Conservation (phyloP, 176 grass and related monocot species). For the Cocos nucifera region DNA sequence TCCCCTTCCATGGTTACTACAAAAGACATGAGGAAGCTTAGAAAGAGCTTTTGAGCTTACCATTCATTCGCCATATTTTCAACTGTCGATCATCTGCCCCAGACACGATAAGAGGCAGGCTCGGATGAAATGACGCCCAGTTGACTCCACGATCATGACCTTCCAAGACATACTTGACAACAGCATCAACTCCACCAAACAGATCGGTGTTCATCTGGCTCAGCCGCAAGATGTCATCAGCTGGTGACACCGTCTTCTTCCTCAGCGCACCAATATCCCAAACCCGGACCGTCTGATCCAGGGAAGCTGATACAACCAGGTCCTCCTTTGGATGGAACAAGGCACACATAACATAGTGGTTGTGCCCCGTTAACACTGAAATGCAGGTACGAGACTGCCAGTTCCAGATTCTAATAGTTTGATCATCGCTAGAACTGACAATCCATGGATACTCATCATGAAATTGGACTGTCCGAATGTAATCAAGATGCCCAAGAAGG, state of each 20-base stretch:
- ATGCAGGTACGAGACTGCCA: conserved; percentile 87
- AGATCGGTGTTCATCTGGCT: conserved; percentile 89
- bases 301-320: conserved; percentile 70
- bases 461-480: conserved; percentile 86
- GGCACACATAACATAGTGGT: conserved; percentile 93
- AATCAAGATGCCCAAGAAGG: conserved; percentile 80
- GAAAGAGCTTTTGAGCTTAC: conserved; percentile 25
- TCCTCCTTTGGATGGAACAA: conserved; percentile 92
- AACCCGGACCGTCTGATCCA: conserved; percentile 81
- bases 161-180: conserved; percentile 84
- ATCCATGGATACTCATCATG: conserved; percentile 81
- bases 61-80: conserved; percentile 90
- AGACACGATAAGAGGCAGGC: conserved; percentile 69
- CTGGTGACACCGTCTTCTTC: conserved; percentile 63
- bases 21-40: neutral
- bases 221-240: conserved; percentile 71
- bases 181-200: conserved; percentile 76
- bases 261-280: conserved; percentile 75
- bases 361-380: conserved; percentile 72
- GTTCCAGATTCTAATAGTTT: conserved; percentile 91
- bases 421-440: conserved; percentile 73
- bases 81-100: conserved; percentile 91
- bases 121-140: conserved; percentile 85
- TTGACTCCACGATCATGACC: conserved; percentile 90
- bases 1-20: too few relatives aligned